Percentiles rank a stretch among this genome's conserved stretches.
Conservation (phyloP, 2,329 filamentous ascomycete species). For the Aureobasidium mangrovei region DNA sequence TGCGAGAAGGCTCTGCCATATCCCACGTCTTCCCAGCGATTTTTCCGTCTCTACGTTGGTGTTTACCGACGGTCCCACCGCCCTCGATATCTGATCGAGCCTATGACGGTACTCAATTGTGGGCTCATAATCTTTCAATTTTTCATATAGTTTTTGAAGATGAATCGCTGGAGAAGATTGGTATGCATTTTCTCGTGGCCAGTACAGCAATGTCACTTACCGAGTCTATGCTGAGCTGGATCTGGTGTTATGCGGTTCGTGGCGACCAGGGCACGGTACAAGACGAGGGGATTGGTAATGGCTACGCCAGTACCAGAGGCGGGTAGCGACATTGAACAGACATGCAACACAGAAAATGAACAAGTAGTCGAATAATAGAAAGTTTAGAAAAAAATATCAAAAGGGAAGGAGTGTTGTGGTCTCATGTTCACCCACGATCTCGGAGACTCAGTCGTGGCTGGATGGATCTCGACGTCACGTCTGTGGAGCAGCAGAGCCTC, state of each 20-base stretch:
- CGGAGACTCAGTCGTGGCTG: not conserved
- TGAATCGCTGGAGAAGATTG: conserved; percentile 49
- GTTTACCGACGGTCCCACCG: conserved; percentile 26
- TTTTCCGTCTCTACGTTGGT: conserved; percentile 15
- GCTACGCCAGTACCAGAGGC: conserved; percentile 30
- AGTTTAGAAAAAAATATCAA: not conserved
- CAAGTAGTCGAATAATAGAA: not conserved
- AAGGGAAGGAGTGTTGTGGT: not conserved
- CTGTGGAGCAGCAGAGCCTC: not conserved
- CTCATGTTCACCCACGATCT: not conserved
- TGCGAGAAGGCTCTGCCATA: conserved; percentile 49
- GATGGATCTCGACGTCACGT: not conserved
- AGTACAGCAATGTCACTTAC: conserved; percentile 19
- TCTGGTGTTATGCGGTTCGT: conserved; percentile 60
- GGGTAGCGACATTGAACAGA: conserved; percentile 13
- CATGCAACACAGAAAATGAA: not conserved
- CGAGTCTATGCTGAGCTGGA: conserved; percentile 59
- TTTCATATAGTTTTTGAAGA: conserved; percentile 65
- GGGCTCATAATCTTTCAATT: conserved; percentile 71
- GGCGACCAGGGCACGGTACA: conserved; percentile 63
- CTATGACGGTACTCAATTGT: conserved; percentile 58
- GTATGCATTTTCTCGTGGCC: not conserved
- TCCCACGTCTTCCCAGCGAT: conserved; percentile 29
- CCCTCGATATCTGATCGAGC: conserved; percentile 50
- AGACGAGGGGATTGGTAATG: conserved; percentile 61